phyloP scores from a whole-genome alignment of 2,329 filamentous ascomycete genomes.

The Uncinocarpus reesii region DNA sequence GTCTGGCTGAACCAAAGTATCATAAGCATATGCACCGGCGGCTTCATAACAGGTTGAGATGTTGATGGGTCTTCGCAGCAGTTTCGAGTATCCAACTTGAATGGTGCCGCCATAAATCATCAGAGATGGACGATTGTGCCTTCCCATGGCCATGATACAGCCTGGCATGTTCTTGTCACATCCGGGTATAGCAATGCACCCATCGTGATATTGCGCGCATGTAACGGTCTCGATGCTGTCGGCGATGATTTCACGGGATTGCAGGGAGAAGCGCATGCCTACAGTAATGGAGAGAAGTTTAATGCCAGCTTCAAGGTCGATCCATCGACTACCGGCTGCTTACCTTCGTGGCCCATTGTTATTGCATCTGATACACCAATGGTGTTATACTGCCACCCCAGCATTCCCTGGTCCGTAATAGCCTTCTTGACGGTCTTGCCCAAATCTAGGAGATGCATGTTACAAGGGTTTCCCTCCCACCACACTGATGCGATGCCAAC shows the following conservation, averaged over 20 bases:
- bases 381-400: constrained; percentile 91
- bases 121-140: constrained; percentile 82
- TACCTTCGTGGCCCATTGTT: constrained; percentile 88
- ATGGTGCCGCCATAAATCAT: constrained; percentile 96
- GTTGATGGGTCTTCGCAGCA: constrained; percentile 71
- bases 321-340: constrained; percentile 14
- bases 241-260: constrained; percentile 83
- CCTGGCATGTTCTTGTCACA: constrained; percentile 99
- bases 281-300: constrained; percentile 8
- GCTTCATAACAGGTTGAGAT: constrained; percentile 84
- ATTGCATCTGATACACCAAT: constrained; percentile 85
- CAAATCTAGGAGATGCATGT: constrained; percentile 67
- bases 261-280: constrained; percentile 91
- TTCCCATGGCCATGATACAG: constrained; percentile 77
- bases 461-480: constrained; percentile 98
- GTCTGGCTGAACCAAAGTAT: constrained; percentile 59
- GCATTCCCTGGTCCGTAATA: constrained; percentile 71
- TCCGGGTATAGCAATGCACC: constrained; percentile 83
- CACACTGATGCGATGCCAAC: constrained; percentile 85
- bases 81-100: constrained; percentile 68
- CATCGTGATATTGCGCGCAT: constrained; percentile 83
- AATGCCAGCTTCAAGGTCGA: neutral
- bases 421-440: constrained; percentile 78
- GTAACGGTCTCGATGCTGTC: constrained; percentile 92
- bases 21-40: constrained; percentile 69